A percentile compares a stretch with the other conserved stretches of the same genome.
Conservation (phyloP, 2,329 filamentous ascomycete genomes). For the Blastomyces percursus region DNA sequence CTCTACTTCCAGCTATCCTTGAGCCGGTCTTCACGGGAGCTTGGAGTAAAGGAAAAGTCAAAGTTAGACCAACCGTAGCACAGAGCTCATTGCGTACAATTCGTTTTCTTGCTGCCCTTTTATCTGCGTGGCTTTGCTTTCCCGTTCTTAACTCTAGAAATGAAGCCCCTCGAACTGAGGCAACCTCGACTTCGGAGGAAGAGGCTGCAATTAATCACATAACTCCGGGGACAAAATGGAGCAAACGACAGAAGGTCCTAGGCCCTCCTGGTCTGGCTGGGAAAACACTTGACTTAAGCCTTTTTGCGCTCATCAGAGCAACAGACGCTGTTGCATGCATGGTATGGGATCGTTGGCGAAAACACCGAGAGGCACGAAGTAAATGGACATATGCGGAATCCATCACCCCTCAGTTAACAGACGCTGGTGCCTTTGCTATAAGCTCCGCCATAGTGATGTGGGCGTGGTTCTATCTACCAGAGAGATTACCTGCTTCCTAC, state of each 20-base stretch:
- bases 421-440: constrained; percentile 59
- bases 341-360: constrained; percentile 47
- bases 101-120: constrained; percentile 36
- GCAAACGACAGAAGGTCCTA: constrained; percentile 9
- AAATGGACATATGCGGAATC: constrained; percentile 31
- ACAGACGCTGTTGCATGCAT: constrained; percentile 59
- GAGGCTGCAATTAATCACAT: constrained; percentile 5
- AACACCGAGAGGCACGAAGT: constrained; percentile 21
- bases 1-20: constrained; percentile 30
- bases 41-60: background rate
- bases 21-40: constrained; percentile 5
- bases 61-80: constrained; percentile 2
- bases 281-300: constrained; percentile 66
- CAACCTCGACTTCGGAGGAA: constrained; percentile 3
- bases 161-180: constrained; percentile 8
- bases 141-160: constrained; percentile 36
- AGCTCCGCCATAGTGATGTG: constrained; percentile 75
- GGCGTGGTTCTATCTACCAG: constrained; percentile 72
- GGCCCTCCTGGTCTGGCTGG: constrained; percentile 44
- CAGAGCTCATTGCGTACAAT: constrained; percentile 10
- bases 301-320: constrained; percentile 65
- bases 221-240: constrained; percentile 5
- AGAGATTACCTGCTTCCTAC: constrained; percentile 60
- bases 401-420: constrained; percentile 39
- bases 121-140: constrained; percentile 42